These are phyloP conservation scores for Lachnum nothofagi DNA, from an alignment of 2,329 filamentous ascomycete species.

Conservation along the genomic window DNA sequence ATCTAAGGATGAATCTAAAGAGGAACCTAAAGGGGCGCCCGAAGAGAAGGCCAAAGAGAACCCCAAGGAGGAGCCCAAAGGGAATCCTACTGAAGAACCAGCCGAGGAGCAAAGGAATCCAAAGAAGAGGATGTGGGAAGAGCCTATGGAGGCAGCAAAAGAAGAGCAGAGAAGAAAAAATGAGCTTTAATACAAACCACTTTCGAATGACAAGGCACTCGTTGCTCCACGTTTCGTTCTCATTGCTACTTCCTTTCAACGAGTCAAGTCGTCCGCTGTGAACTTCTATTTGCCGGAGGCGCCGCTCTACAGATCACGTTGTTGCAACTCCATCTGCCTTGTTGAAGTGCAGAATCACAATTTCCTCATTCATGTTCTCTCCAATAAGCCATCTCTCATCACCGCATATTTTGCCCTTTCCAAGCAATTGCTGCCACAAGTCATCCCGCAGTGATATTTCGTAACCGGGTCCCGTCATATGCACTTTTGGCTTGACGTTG, in stretches of 20 bases:
- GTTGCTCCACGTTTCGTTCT: no score
- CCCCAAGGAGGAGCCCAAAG: no score
- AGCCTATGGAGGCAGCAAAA: constrained; percentile 36
- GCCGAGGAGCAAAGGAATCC: constrained; percentile 40
- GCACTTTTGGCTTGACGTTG: constrained; percentile 36
- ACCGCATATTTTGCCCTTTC: constrained; percentile 50
- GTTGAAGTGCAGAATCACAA: constrained; percentile 50
- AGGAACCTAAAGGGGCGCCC: no score
- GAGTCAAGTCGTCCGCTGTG: no score
- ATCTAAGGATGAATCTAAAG: no score
- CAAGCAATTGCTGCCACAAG: constrained; percentile 46
- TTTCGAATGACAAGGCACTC: no score
- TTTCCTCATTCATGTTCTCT: constrained; percentile 45
- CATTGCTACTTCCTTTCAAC: no score
- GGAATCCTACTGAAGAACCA: no score
- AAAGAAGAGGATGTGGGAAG: constrained; percentile 60
- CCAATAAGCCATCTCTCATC: constrained; percentile 60
- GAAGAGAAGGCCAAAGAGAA: no score
- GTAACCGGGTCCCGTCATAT: constrained; percentile 29
- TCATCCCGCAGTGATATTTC: constrained; percentile 41
- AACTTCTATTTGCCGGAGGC: no score
- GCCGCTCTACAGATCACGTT: no score
- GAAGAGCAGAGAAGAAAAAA: constrained; percentile 28
- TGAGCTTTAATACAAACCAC: constrained; percentile 26
- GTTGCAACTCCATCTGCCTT: neutral